These are phyloP conservation scores for Saturnispora ahearnii DNA, from an alignment of 805 yeast species.

Conservation along the genomic window DNA sequence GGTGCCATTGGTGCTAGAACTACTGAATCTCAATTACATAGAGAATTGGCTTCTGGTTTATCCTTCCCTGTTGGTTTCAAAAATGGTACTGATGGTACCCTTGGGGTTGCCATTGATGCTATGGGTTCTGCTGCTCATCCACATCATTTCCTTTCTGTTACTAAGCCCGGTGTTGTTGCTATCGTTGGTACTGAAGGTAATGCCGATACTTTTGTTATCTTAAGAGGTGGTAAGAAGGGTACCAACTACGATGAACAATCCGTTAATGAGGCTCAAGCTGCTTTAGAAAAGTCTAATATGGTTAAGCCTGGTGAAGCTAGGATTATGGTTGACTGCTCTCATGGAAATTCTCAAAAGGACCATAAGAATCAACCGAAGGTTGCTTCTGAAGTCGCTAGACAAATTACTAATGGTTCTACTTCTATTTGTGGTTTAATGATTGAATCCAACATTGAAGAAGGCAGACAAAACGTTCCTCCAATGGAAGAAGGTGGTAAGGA, in stretches of 20 bases:
- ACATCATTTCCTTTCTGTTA: conserved; percentile 90
- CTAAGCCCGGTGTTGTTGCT: conserved; percentile 94
- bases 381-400: conserved; percentile 67
- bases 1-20: conserved; percentile 99
- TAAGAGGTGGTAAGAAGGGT: conserved; percentile 93
- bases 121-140: conserved; percentile 85
- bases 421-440: conserved; percentile 92
- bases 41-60: conserved; percentile 93
- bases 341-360: conserved; percentile 89
- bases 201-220: conserved; percentile 77
- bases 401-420: conserved; percentile 64
- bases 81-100: conserved; percentile 94
- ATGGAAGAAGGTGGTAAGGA: conserved; percentile 53
- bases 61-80: conserved; percentile 98
- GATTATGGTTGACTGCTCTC: conserved; percentile 96
- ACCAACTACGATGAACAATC: conserved; percentile 79
- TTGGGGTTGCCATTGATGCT: conserved; percentile 93
- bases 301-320: conserved; percentile 40
- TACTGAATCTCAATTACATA: conserved; percentile 94
- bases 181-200: conserved; percentile 95
- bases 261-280: conserved; percentile 56
- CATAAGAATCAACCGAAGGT: conserved; percentile 91
- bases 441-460: conserved; percentile 85
- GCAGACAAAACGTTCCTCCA: conserved; percentile 86
- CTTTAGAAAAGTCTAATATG: conserved; percentile 39